phyloP scores from a whole-genome alignment of 2,329 filamentous ascomycete genomes.

The Amauroascus verrucosus region DNA sequence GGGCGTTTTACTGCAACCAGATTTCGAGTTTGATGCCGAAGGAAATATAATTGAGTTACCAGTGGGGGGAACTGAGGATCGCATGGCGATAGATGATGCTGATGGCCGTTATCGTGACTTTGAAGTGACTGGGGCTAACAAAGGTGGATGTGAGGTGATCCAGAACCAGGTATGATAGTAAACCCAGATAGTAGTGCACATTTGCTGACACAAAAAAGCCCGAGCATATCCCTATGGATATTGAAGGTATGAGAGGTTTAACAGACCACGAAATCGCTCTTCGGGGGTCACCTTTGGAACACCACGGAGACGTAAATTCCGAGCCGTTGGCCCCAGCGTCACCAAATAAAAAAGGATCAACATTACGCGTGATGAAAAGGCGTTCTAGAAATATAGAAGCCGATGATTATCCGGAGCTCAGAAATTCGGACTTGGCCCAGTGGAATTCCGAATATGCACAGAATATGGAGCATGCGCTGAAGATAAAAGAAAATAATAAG shows the following conservation, averaged over 20 bases:
- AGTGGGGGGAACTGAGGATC: conserved; percentile 15
- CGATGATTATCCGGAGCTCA: conserved; percentile 45
- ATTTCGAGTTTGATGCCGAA: conserved; percentile 53
- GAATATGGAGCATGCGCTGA: conserved; percentile 47
- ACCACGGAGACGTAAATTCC: neutral
- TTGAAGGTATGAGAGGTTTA: conserved; percentile 1
- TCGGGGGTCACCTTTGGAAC: neutral
- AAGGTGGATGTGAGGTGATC: conserved; percentile 29
- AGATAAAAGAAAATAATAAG: conserved; percentile 37
- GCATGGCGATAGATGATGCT: conserved; percentile 24
- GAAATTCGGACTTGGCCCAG: conserved; percentile 45
- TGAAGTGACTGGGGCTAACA: conserved; percentile 35
- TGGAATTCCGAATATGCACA: conserved; percentile 50
- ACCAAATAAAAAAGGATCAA: conserved; percentile 8
- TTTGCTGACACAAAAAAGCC: neutral
- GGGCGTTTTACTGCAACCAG: conserved; percentile 42
- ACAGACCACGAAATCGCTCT: neutral
- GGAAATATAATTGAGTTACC: conserved; percentile 47
- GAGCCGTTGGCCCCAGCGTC: neutral
- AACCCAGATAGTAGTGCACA: neutral
- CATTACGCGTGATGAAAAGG: conserved; percentile 19
- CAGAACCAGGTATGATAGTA: conserved; percentile 26
- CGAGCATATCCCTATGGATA: neutral
- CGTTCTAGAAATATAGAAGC: conserved; percentile 31
- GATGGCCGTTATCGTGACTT: conserved; percentile 26